phyloP scores from a whole-genome alignment of 345 rosid species.

The Eucalyptus tenuipes region DNA sequence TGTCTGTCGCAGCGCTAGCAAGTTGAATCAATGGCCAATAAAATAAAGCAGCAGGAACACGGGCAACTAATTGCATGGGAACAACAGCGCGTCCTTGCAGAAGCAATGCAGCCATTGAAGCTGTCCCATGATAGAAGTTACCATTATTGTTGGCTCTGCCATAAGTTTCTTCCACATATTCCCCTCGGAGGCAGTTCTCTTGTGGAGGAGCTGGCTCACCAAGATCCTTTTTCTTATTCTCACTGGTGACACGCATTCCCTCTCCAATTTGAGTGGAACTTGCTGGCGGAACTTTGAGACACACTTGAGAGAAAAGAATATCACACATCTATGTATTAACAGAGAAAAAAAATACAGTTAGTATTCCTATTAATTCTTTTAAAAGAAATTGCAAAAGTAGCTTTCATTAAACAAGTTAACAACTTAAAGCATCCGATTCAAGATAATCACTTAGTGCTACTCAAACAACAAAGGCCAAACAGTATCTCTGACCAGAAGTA shows the following conservation, averaged over 20 bases:
- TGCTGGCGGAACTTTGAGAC: slow-evolving; percentile 76
- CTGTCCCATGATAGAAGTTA: slow-evolving; percentile 40
- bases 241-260: slow-evolving; percentile 19
- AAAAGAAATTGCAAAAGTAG: not conserved
- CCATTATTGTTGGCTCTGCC: slow-evolving; percentile 21
- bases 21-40: slow-evolving; percentile 98
- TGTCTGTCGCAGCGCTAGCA: slow-evolving; percentile 92
- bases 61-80: slow-evolving; percentile 93
- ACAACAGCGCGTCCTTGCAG: slow-evolving; percentile 84
- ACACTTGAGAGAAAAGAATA: slow-evolving; percentile 88
- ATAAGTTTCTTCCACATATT: slow-evolving; percentile 33
- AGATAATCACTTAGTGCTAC: not conserved
- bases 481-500: not conserved
- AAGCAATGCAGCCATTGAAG: slow-evolving; percentile 94
- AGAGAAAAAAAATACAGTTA: not conserved
- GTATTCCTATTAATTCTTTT: not conserved
- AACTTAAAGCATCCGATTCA: not conserved
- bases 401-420: not conserved
- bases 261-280: slow-evolving; percentile 27
- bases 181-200: slow-evolving; percentile 15
- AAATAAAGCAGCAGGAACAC: slow-evolving; percentile 84
- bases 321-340: slow-evolving; percentile 79
- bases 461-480: not conserved
- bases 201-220: slow-evolving; percentile 22
- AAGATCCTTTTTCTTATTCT: slow-evolving; percentile 20